Conservation (phyloP, 1,139 yeast genomes). For the Geotrichum aggregatum region DNA sequence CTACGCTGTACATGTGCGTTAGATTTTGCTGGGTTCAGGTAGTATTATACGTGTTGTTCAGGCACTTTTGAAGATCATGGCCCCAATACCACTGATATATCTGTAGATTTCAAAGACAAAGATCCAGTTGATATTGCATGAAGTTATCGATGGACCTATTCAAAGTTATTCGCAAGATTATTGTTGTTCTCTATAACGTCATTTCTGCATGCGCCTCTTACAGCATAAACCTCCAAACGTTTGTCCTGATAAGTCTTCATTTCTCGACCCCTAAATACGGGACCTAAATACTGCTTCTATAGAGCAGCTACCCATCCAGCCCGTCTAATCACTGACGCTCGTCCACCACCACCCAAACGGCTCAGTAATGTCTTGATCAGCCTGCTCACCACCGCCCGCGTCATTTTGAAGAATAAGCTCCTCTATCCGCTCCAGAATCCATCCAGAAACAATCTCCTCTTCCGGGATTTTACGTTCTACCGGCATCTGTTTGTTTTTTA, state of each 20-base stretch:
- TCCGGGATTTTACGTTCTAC: constrained; percentile 14
- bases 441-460: constrained; percentile 17
- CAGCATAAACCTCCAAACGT: background rate
- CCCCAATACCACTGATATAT: too few species aligned
- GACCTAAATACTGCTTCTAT: background rate
- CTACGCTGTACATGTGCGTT: too few species aligned
- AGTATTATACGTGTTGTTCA: too few species aligned
- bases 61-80: too few species aligned
- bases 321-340: background rate
- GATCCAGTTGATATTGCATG: too few species aligned
- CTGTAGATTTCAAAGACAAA: too few species aligned
- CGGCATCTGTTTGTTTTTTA: background rate
- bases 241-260: background rate
- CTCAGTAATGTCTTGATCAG: background rate
- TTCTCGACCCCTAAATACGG: background rate
- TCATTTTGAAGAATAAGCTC: background rate
- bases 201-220: background rate
- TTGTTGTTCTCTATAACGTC: background rate
- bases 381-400: background rate
- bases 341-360: constrained; percentile 21
- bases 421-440: constrained; percentile 16
- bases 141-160: too few species aligned
- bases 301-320: too few species aligned
- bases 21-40: too few species aligned
- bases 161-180: too few species aligned